Evolutionary conservation across 2,329 filamentous ascomycete species (phyloP).

Genomic region (Lecanicillium sp.): DNA sequence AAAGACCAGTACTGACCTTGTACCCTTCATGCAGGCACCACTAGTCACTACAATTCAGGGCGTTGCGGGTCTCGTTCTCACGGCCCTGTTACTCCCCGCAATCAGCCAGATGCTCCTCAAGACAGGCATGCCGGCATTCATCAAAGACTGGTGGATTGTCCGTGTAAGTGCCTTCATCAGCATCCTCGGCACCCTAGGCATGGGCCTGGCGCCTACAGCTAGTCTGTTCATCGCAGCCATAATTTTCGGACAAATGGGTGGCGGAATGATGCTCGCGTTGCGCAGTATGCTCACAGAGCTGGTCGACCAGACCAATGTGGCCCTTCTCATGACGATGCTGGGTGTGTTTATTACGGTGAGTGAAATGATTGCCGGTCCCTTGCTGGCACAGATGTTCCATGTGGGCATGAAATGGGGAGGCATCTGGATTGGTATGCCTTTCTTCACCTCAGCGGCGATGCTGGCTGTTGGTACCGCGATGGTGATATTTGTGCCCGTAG

Average conservation of each 20-base stretch:
- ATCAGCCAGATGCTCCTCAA: conserved; percentile 2
- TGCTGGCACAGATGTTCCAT: conserved; percentile 1
- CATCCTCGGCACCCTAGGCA: not conserved
- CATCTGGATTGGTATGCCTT: conserved; percentile 4
- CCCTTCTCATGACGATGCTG: conserved; percentile 3
- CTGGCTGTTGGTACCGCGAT: not conserved
- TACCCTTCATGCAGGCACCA: not conserved
- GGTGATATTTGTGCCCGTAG: not conserved
- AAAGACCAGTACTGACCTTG: no score
- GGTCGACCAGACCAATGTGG: conserved; percentile 3
- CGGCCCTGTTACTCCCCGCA: conserved; percentile 1
- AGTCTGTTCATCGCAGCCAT: conserved; percentile 2
- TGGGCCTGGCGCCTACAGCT: not conserved
- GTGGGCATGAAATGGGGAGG: conserved; percentile 1
- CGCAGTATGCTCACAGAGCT: conserved; percentile 5
- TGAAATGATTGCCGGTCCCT: conserved; percentile 1
- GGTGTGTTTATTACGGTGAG: conserved; percentile 1
- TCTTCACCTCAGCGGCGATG: conserved; percentile 1
- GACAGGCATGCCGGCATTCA: not conserved
- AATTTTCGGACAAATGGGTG: conserved; percentile 1
- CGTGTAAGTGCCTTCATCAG: not conserved
- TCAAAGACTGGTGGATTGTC: conserved; percentile 6
- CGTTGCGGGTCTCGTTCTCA: not conserved
- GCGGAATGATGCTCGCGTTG: conserved; percentile 2
- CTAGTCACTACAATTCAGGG: not conserved